A percentile compares a stretch with the other conserved stretches of the same genome.
Evolutionary conservation across 2,329 filamentous ascomycete species (phyloP).

Genomic region (Elsinoe arachidis): DNA sequence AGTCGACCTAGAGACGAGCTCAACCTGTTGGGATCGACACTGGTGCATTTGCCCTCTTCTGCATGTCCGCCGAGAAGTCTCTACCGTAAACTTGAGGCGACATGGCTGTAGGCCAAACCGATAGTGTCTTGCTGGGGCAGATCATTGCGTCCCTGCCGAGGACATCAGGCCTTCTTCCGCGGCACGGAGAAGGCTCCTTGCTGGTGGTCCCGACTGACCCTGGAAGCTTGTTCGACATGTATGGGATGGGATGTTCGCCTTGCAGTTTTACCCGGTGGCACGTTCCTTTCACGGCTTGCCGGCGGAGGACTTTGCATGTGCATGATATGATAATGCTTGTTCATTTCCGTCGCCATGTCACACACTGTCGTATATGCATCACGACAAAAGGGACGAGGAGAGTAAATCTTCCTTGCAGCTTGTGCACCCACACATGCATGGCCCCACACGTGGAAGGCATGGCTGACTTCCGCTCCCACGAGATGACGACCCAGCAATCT

Average conservation of each 20-base stretch:
- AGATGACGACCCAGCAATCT: background rate
- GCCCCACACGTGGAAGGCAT: background rate
- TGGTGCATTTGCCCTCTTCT: background rate
- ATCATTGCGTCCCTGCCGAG: background rate
- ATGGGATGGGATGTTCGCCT: background rate
- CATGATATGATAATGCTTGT: background rate
- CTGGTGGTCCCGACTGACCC: background rate
- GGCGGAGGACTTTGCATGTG: background rate
- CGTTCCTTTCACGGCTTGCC: background rate
- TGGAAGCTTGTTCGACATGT: background rate
- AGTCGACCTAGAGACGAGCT: background rate
- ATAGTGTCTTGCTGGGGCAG: background rate
- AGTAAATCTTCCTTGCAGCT: background rate
- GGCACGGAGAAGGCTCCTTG: conserved; percentile 1
- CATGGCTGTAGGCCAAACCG: background rate
- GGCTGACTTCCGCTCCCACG: background rate
- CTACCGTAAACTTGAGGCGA: background rate
- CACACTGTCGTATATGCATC: background rate
- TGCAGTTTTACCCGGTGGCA: background rate
- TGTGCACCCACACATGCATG: background rate
- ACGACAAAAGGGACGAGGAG: background rate
- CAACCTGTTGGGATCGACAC: conserved; percentile 1
- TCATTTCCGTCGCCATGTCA: background rate
- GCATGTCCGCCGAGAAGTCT: background rate
- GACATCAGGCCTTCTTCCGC: background rate